Evolutionary conservation across 768 basidiomycete species (phyloP).

Genomic region (Leucosporidium scottii): DNA sequence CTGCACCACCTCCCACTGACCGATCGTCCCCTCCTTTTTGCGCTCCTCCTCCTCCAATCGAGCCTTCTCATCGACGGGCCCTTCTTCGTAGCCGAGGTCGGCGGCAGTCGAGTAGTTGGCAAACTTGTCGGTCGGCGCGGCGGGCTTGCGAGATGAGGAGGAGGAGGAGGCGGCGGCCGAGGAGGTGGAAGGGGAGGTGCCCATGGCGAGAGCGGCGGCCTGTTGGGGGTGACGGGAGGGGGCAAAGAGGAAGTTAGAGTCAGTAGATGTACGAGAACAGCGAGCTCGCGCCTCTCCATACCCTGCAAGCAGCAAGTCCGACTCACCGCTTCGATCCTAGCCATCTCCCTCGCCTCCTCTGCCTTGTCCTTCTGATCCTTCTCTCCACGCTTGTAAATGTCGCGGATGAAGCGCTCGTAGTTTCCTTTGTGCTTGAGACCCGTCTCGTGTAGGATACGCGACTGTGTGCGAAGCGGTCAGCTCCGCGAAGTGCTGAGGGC

Average conservation of each 20-base stretch:
- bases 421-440: conserved; percentile 92
- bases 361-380: conserved; percentile 41
- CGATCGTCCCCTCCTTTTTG: conserved; percentile 24
- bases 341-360: conserved; percentile 79
- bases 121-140: conserved; percentile 42
- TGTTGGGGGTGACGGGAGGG: conserved; percentile 38
- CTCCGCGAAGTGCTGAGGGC: not conserved
- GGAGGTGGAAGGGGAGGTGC: conserved; percentile 43
- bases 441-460: conserved; percentile 81
- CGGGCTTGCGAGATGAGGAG: conserved; percentile 48
- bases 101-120: conserved; percentile 83
- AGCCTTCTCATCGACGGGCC: conserved; percentile 59
- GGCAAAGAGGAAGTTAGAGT: not conserved
- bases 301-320: conserved; percentile 7
- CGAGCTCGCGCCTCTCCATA: not conserved
- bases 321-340: conserved; percentile 66
- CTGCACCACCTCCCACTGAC: conserved; percentile 25
- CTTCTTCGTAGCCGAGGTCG: conserved; percentile 71
- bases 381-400: conserved; percentile 82
- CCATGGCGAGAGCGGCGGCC: conserved; percentile 66
- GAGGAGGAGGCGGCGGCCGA: conserved; percentile 38
- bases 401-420: conserved; percentile 81
- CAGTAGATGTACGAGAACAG: not conserved
- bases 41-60: conserved; percentile 49
- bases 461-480: conserved; percentile 49